Evolutionary conservation across 1,139 yeast genomes (phyloP), one percentile per base, ranked within the genome.

Genomic region (Eremothecium cymbalariae): DNA sequence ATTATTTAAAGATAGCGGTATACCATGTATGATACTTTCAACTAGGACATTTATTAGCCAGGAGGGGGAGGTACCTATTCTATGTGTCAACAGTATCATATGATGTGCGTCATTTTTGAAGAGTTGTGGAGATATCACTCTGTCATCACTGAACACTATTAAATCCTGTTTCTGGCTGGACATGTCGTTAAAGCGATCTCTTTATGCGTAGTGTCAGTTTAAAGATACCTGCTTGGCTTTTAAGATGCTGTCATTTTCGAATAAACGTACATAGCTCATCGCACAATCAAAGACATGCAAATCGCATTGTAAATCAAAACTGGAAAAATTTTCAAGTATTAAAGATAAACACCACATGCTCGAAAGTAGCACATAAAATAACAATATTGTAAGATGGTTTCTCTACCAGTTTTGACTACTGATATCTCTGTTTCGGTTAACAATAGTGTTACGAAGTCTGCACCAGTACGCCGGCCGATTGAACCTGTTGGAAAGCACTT

Each of bases 401-500:
- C 61, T 19, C 48, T 63, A 36, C 67, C 68, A 37, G 47, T 60
- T 18, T 43, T 63, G 31, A 57, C 63, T 35, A 49, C 60, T 39
- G 58, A 63, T 40, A 67, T 67, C 32, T 63, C 70, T 29, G 77
- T 71, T 31, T 60, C 68, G 32, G 72, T 76, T 57, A 70, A 68
- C 51, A 67, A 72, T 33, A 63, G 58, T 31, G 63, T 72, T 43
- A 65, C 68, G 41, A 73, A 72, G 58, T 57, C 85, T 32, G 70
- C 78, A 19, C 77, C 94, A 37, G 72, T 72, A 36, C 83, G 84
- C 58, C 88, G 95, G 61, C 80, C 90, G 43, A 70, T 88, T 47
- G 98, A 90, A 66, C 97, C 98, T 24, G 96, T 88, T 48, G 99
- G 99, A 37, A 93, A 93, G 47, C 82, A 74, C 59, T 90, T 85